Conservation (phyloP, 169 alveolate species). For the Theileria parva region DNA sequence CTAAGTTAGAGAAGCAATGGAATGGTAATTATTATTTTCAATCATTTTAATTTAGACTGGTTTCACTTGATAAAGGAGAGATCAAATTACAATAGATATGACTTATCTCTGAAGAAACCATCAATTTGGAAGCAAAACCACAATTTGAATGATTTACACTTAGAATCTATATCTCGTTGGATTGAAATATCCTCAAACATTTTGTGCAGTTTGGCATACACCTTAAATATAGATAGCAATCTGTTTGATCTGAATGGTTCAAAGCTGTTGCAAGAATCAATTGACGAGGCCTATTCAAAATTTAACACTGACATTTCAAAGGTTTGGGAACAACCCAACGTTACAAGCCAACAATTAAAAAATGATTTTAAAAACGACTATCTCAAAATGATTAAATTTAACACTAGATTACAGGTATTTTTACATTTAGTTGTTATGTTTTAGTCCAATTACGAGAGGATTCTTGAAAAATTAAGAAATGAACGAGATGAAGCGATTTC, state of each 20-base stretch:
- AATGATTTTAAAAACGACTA: conserved; percentile 29
- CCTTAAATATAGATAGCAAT: conserved; percentile 19
- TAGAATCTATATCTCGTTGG: conserved; percentile 46
- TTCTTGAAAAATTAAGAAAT: conserved; percentile 33
- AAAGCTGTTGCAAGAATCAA: conserved; percentile 17
- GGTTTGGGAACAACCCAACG: conserved; percentile 8
- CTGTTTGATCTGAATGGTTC: conserved; percentile 18
- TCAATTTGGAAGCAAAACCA: conserved; percentile 42
- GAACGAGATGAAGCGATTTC: conserved; percentile 37
- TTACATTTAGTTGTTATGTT: not conserved
- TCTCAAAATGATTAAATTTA: conserved; percentile 32
- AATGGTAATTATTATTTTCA: conserved; percentile 3
- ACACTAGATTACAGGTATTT: conserved; percentile 42
- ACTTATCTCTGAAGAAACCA: conserved; percentile 19
- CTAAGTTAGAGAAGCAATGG: conserved; percentile 7
- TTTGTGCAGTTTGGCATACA: conserved; percentile 21
- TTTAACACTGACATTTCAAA: not conserved
- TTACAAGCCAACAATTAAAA: not conserved
- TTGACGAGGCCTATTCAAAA: conserved; percentile 27
- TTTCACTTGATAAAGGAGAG: not conserved
- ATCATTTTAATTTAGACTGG: not conserved
- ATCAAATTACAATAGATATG: conserved; percentile 14
- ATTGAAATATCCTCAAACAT: conserved; percentile 47
- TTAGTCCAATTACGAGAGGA: conserved; percentile 46
- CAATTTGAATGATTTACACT: conserved; percentile 35